phyloP scores from a whole-genome alignment of 345 rosid species.

The Alliaria petiolata region DNA sequence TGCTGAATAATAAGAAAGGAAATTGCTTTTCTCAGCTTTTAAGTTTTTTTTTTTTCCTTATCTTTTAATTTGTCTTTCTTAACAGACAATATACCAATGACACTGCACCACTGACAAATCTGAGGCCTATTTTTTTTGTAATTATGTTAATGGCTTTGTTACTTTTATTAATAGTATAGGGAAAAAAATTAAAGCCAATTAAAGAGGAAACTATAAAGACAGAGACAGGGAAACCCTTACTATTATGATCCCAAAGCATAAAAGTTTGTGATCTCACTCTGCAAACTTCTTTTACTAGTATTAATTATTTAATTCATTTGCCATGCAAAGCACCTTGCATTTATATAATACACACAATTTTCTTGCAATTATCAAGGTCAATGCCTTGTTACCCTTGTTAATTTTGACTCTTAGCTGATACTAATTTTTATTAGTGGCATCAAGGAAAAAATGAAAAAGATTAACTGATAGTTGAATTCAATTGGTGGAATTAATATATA shows the following conservation, averaged over 20 bases:
- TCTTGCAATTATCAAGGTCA: background rate
- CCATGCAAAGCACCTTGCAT: slow-evolving; percentile 12
- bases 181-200: background rate
- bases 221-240: slow-evolving; percentile 32
- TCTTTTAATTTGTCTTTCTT: slow-evolving; percentile 7
- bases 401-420: background rate
- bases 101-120: slow-evolving; percentile 44
- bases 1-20: slow-evolving; percentile 35
- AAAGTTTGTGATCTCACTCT: slow-evolving; percentile 34
- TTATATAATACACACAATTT: background rate
- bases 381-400: background rate
- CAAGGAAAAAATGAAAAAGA: background rate
- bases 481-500: background rate
- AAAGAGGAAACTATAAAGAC: slow-evolving; percentile 17
- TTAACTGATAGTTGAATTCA: background rate
- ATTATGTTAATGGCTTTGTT: slow-evolving; percentile 8
- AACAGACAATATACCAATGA: slow-evolving; percentile 47
- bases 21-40: slow-evolving; percentile 60
- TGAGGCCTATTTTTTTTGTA: slow-evolving; percentile 25
- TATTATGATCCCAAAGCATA: slow-evolving; percentile 38
- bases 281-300: slow-evolving; percentile 19
- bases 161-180: slow-evolving; percentile 17
- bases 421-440: background rate
- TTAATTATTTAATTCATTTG: slow-evolving; percentile 9
- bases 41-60: slow-evolving; percentile 21